Base-by-base conservation (phyloP, 345 rosid genomes). In the Rubroshorea leprosula region DNA sequence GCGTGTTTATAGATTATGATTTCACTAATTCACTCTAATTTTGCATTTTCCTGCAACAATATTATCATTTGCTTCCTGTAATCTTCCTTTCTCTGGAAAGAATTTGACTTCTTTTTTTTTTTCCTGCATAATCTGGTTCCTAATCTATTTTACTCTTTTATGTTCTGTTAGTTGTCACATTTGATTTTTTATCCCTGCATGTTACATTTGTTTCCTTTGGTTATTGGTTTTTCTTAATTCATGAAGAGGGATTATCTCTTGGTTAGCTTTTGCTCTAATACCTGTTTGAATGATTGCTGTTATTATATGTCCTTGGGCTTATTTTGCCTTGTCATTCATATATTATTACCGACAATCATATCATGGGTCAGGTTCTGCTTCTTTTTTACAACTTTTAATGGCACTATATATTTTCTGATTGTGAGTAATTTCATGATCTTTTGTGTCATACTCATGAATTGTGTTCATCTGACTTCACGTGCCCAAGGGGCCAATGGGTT, bases 401-500 rank as follows among this genome's bases (percentile, higher is more conserved):
- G 47, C 2, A 13, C 47, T 14, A 14, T 3, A 25, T 52, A 2
- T 22, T 44, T 35, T 35, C 21, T 52, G 48, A 21, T 60, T 27
- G 27, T 7, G 21, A n/a, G 27, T 44, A 14, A 31, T 58, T 49
- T 57, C 57, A 24, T 57, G 19, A 20, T 47, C 4, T 20, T 9
- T 31, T 35, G 51, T 27, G 39, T 50, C 63, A 39, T 26, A 41
- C 38, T 51, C 45, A 14, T 25, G 43, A 23, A 26, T n/a, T 35
- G 27, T 57, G 23, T 3, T 43, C n/a, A 27, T 27, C 54, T 7
- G 24, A n/a, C 22, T 53, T 66, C 60, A 66, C 49, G 19, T 60
- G 49, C 49, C 4, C 41, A 4, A 50, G 45, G 60, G 64, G 54
- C 4, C 41, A 4, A 50, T 52, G 60, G 64, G 54, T 59, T 59